These are phyloP conservation scores for Penicillium olsonii DNA, from an alignment of 2,329 filamentous ascomycete genomes.

Conservation along the genomic window DNA sequence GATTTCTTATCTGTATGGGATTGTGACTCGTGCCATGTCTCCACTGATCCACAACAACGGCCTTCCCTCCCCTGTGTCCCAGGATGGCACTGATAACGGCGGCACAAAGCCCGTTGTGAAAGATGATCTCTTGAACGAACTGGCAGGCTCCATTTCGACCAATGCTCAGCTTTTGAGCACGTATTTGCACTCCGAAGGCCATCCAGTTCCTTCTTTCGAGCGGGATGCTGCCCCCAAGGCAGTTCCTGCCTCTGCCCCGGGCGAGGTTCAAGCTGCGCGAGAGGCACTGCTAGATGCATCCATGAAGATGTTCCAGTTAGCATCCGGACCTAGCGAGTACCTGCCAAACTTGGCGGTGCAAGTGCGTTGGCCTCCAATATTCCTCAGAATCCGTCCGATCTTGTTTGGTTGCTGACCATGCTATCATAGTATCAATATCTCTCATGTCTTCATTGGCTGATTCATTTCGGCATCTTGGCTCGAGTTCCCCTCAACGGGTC, in stretches of 20 bases:
- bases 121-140: not conserved
- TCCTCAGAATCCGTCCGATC: not conserved
- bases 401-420: not conserved
- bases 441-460: conserved; percentile 30
- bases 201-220: conserved; percentile 8
- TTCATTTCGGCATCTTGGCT: conserved; percentile 21
- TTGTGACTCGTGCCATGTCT: not conserved
- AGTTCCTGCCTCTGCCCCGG: conserved; percentile 8
- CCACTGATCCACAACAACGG: not conserved
- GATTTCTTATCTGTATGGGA: not conserved
- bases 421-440: conserved; percentile 24
- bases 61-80: not conserved
- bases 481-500: not conserved
- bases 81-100: not conserved
- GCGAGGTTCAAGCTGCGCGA: conserved; percentile 17
- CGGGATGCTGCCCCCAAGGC: conserved; percentile 2
- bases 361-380: not conserved
- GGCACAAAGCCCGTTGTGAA: not conserved
- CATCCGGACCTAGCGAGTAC: conserved; percentile 21
- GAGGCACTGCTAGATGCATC: conserved; percentile 23
- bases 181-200: not conserved
- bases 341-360: conserved; percentile 11
- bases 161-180: conserved; percentile 1
- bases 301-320: conserved; percentile 24
- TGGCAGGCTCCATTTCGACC: not conserved